Base-by-base conservation (phyloP, 306 rosid genomes). In the Rubus parviflorus region DNA sequence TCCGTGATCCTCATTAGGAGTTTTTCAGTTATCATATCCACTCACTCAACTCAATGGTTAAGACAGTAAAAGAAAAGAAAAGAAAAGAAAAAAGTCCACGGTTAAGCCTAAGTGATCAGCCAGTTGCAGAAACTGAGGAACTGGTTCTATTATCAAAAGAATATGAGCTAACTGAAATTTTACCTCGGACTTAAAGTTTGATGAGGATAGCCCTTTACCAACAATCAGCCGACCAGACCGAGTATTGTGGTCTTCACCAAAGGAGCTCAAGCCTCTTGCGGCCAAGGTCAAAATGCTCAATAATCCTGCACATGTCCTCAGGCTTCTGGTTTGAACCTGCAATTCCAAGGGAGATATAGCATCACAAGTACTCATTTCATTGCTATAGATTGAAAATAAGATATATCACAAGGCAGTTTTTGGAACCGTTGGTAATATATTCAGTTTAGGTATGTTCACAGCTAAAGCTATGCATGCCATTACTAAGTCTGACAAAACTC, bases 231-330 rank as follows among this genome's bases (percentile, higher is more conserved):
- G 92, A 62, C 99, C 98, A 2, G 97, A 46, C 62, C 98, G 90
- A 78, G 93, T 96, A 80, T 96, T 96, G 85, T 96, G 98, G 85
- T 96, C 98, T 84, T 92, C 99, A 66, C 99, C 99, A 83, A 93
- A 93, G 35, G 75, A 93, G 90, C 88, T 93, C 98, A 35, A 96
- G 94, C 75, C 99, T 91, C 86, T 98, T 87, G 77, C 96, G 90
- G 85, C 99, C 99, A 78, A 96, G 99, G 74, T 98, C 94, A 87
- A 96, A 96, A 89, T 96, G 99, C 89, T 96, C 99, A 81, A 96
- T 58, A 70, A 96, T 96, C 90, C 97, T 90, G 74, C 92, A 96
- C 99, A 96, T 96, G 73, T 96, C 99, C 73, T 96, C 99, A 65
- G 99, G 99, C 87, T 96, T 96, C 78, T 88, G 97, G 48, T 98